phyloP scores from a whole-genome alignment of 345 rosid genomes.

The Fremontodendron californicum region DNA sequence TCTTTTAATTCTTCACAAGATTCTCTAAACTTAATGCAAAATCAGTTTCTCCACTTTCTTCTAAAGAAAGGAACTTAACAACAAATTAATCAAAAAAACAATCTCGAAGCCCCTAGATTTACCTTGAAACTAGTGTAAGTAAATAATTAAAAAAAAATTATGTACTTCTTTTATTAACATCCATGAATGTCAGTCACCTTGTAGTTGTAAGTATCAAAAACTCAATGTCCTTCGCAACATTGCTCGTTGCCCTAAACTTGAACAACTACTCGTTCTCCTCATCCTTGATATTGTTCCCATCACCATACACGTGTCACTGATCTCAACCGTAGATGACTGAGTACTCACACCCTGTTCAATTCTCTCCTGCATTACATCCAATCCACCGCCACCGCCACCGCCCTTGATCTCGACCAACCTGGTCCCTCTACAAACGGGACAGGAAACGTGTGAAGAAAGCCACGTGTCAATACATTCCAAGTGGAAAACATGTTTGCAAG shows the following conservation, averaged over 20 bases:
- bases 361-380: neutral
- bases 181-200: neutral
- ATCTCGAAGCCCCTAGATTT: neutral
- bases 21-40: neutral
- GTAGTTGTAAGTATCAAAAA: neutral
- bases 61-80: neutral
- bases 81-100: slow-evolving; percentile 21
- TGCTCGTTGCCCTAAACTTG: neutral
- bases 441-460: slow-evolving; percentile 41
- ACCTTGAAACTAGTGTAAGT: neutral
- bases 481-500: slow-evolving; percentile 54
- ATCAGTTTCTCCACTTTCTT: neutral
- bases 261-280: neutral
- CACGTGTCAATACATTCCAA: slow-evolving; percentile 49
- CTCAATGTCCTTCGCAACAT: slow-evolving; percentile 1
- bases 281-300: neutral
- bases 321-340: neutral
- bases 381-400: neutral
- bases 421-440: slow-evolving; percentile 62
- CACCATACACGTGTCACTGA: slow-evolving; percentile 9
- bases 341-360: neutral
- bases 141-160: neutral
- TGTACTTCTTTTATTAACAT: neutral
- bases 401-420: slow-evolving; percentile 26
- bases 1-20: neutral